A percentile compares a stretch with the other conserved stretches of the same genome.
Evolutionary conservation across 2,329 filamentous ascomycete species (phyloP).

Genomic region (Ophiostoma quercus): DNA sequence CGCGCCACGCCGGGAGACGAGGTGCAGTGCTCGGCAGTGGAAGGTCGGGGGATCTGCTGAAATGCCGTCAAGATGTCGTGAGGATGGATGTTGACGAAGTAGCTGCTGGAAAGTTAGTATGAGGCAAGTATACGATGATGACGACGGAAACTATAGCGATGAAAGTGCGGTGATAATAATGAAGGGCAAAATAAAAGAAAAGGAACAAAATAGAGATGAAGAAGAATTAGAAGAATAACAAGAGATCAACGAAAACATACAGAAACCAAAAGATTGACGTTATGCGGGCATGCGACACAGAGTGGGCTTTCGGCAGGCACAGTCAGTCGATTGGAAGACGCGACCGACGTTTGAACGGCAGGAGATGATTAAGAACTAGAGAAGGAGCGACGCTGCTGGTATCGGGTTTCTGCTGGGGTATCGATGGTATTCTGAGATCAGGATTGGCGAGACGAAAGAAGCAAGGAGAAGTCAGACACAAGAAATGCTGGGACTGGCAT

Average conservation of each 20-base stretch:
- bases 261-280: neutral
- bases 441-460: neutral
- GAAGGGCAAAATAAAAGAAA: neutral
- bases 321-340: neutral
- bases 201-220: neutral
- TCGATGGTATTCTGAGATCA: neutral
- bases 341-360: neutral
- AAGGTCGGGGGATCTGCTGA: too few relatives aligned
- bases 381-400: neutral
- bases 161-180: neutral
- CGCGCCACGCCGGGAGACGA: conserved; percentile 34
- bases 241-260: neutral
- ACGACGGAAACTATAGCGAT: too few relatives aligned
- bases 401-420: neutral
- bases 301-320: neutral
- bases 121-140: too few relatives aligned
- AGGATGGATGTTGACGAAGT: too few relatives aligned
- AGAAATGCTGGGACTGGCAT: neutral
- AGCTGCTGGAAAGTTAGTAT: too few relatives aligned
- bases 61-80: too few relatives aligned
- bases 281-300: neutral
- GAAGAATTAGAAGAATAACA: neutral
- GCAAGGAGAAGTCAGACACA: neutral
- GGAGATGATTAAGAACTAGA: neutral
- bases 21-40: conserved; percentile 15